Evolutionary conservation across 805 yeast species (phyloP).

Genomic region (Pichia deserticola): DNA sequence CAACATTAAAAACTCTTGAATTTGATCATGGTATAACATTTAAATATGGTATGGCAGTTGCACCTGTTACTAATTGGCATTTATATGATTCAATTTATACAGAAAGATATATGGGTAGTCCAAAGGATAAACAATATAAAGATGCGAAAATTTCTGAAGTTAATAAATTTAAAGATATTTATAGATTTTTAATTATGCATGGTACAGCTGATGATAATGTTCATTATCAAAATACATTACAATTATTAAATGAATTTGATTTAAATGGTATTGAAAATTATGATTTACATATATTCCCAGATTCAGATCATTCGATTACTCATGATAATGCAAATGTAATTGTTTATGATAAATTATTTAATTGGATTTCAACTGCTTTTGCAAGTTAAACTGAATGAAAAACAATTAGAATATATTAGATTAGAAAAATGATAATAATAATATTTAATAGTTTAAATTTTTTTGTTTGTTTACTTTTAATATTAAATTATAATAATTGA

Average conservation of each 20-base stretch:
- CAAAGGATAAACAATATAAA: slow-evolving; percentile 43
- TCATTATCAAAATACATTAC: slow-evolving; percentile 63
- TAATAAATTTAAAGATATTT: slow-evolving; percentile 37
- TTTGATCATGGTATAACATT: slow-evolving; percentile 54
- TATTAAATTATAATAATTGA: too few relatives aligned
- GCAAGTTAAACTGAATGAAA: slow-evolving; percentile 1
- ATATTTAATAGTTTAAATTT: too few relatives aligned
- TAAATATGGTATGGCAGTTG: slow-evolving; percentile 74
- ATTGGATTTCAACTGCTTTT: slow-evolving; percentile 64
- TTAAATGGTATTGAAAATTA: slow-evolving; percentile 51
- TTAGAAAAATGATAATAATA: too few relatives aligned
- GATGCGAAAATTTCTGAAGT: slow-evolving; percentile 37
- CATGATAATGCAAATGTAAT: slow-evolving; percentile 73
- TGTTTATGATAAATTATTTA: slow-evolving; percentile 60
- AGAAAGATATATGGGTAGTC: slow-evolving; percentile 64
- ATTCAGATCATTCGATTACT: slow-evolving; percentile 78
- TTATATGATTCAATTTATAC: slow-evolving; percentile 74
- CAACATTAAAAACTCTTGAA: slow-evolving; percentile 68
- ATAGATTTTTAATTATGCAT: slow-evolving; percentile 62
- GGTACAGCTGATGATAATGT: slow-evolving; percentile 86
- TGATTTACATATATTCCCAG: slow-evolving; percentile 87
- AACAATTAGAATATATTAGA: too few relatives aligned
- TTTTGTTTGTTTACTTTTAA: too few relatives aligned
- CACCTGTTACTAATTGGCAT: slow-evolving; percentile 78
- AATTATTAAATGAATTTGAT: slow-evolving; percentile 55